phyloP scores from a whole-genome alignment of 1,284 basidiomycete genomes.

The Tremellales sp. region DNA sequence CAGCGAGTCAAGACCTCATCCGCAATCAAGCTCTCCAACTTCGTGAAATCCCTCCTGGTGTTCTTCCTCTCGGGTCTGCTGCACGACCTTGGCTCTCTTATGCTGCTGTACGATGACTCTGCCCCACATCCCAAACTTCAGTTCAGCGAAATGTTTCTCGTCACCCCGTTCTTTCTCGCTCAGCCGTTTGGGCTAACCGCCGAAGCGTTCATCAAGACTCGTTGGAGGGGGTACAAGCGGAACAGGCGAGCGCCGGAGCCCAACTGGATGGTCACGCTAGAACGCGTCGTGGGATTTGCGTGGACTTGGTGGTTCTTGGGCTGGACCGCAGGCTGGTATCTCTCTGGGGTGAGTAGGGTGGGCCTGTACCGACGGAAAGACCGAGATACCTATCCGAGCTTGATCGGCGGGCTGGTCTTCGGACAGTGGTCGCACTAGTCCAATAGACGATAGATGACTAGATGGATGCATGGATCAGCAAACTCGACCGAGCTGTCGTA shows the following conservation, averaged over 20 bases:
- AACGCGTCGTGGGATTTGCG: constrained; percentile 32
- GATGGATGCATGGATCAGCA: no score
- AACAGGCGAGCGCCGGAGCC: constrained; percentile 11
- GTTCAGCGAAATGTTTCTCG: constrained; percentile 13
- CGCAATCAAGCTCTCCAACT: constrained; percentile 23
- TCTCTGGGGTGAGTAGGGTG: constrained; percentile 27
- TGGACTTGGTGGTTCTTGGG: constrained; percentile 44
- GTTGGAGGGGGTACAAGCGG: constrained; percentile 18
- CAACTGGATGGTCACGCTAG: constrained; percentile 21
- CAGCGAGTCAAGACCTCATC: constrained; percentile 7
- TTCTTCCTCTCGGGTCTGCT: constrained; percentile 36
- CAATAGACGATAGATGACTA: no score
- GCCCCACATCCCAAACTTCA: not conserved
- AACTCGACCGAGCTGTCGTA: no score
- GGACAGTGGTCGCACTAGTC: constrained; percentile 27
- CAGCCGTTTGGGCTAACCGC: constrained; percentile 37
- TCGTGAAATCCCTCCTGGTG: constrained; percentile 39
- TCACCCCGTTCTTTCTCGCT: constrained; percentile 38
- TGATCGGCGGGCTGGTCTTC: constrained; percentile 25
- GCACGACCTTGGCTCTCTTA: constrained; percentile 34
- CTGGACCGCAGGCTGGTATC: constrained; percentile 36
- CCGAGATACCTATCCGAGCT: constrained; percentile 11
- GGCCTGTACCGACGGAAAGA: constrained; percentile 24
- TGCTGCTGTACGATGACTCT: constrained; percentile 20
- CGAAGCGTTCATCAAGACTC: constrained; percentile 32